Base-by-base conservation (phyloP, 805 yeast genomes). In the Candida corydali region DNA sequence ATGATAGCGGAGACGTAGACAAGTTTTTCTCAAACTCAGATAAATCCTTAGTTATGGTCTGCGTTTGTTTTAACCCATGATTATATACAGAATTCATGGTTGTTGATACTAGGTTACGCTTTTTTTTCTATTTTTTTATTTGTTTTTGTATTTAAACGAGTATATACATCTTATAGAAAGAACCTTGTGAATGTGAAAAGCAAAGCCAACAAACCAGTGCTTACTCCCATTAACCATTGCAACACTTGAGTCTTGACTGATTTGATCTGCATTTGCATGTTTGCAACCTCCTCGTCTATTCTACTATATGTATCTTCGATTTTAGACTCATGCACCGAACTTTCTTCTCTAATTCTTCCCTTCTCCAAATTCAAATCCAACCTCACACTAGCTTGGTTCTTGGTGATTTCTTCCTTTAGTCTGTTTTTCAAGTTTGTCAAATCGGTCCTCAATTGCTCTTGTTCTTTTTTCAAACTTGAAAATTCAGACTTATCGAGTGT, bases 191-290 rank as follows among this genome's bases (percentile, higher is more conserved):
- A 93, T 1, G 98, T 97, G 50, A 91, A 65, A 35, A 93, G 84
- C 40, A 93, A 71, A 10, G 98, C 98, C 63, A 91, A 86, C 1
- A 97, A 86, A 83, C 98, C 98, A 1, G 98, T 89, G 55, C 95
- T 86, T 14, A 93, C 97, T 70, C 98, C 98, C 50, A 93, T 87
- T 45, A 93, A 73, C 98, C 98, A 93, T 63, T 93, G 98, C 81
- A 88, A 78, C 34, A 93, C 97, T 58, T 93, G 97, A 2, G 96
- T 86, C 65, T 93, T 93, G 22, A 91, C 96, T 29, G 86, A 80
- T 53, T 93, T 96, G 47, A 93, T 88, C 61, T 91, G 96, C 71
- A 89, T 86, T 60, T 86, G 89, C 78, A 93, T 86, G 55, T 93
- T 91, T 26, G 91, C 82, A 18, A 93, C 82, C 52, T 93, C 98